phyloP scores from a whole-genome alignment of 495 filamentous ascomycete genomes.

The Penicillium diatomitis region DNA sequence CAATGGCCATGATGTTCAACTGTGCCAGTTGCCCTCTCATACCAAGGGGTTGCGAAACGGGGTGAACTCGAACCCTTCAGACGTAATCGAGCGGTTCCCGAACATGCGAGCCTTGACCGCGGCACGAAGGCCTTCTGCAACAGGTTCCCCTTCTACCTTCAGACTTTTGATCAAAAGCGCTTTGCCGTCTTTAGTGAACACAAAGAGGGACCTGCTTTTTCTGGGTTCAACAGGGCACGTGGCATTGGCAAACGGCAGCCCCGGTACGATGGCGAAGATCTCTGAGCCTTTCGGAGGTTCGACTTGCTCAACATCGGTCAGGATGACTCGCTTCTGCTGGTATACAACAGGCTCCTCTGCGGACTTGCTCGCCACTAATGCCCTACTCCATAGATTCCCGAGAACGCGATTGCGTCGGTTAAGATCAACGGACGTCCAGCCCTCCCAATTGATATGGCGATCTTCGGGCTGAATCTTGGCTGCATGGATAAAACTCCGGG shows the following conservation, averaged over 20 bases:
- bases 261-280: slow-evolving; percentile 22
- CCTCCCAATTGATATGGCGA: slow-evolving; percentile 43
- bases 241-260: slow-evolving; percentile 30
- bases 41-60: slow-evolving; percentile 31
- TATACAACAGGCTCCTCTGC: slow-evolving; percentile 12
- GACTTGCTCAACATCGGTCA: slow-evolving; percentile 31
- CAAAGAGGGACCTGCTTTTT: slow-evolving; percentile 26
- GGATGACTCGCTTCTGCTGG: slow-evolving; percentile 29
- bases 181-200: slow-evolving; percentile 30
- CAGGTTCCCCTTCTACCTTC: slow-evolving; percentile 36
- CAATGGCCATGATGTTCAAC: no score
- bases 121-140: slow-evolving; percentile 28
- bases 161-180: slow-evolving; percentile 29
- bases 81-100: slow-evolving; percentile 21
- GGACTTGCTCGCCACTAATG: slow-evolving; percentile 17
- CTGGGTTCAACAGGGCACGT: slow-evolving; percentile 17
- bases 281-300: slow-evolving; percentile 19
- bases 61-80: slow-evolving; percentile 19
- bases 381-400: slow-evolving; percentile 46
- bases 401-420: slow-evolving; percentile 40
- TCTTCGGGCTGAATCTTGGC: slow-evolving; percentile 46
- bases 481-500: slow-evolving; percentile 29
- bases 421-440: slow-evolving; percentile 40
- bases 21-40: slow-evolving; percentile 6
- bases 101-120: slow-evolving; percentile 38